Base-by-base conservation (phyloP, 2,329 filamentous ascomycete species). In the Pyricularia grisea region DNA sequence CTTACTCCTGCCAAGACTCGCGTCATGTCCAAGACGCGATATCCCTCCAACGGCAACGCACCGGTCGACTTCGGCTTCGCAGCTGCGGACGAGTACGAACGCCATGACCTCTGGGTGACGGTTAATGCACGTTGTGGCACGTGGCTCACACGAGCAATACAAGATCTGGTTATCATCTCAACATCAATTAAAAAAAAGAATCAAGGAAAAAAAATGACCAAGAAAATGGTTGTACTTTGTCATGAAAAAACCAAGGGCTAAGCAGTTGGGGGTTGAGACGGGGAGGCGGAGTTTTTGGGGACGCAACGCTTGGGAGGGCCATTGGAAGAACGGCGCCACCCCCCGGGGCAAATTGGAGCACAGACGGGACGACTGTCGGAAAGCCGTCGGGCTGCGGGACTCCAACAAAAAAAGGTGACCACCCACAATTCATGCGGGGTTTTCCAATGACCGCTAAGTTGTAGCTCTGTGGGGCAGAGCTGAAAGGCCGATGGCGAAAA, bases 1-100 rank as follows among this genome's bases (percentile, higher is more conserved):
- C 90, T 80, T 83, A 97, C 94, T 69, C 95, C 95, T 72, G 95
- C 95, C 72, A 99, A 81, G 1, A 99, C 95, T 81, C 95, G 87
- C 3, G 94, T 98, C 93, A 99, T 96, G 78, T 99, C 95, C 71
- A 99, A 84, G 17, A 98, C 94, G 69, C 92, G 89, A 74, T 95
- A 90, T 0, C 95, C 95, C 50, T 92, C 88, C 74, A 99, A 84
- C 27, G 95, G 94, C 36, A 88, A 79, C 60, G 74, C 58, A 10
- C 58, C 58, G 25, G 58, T 50, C 66, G 66, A 61, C 17, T 60
- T 67, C 28, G 66, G 30, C 50, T 11, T 27, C 12, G 65, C 31
- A 10, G 65, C 36, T 20, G 23, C 23, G 65, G 65, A 67, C 6
- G 33, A 55, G 7, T 28, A 42, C 58, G 20, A 28, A 27, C 58